These are phyloP conservation scores for Yamadazyma phyllophila DNA, from an alignment of 805 yeast species.

Conservation along the genomic window DNA sequence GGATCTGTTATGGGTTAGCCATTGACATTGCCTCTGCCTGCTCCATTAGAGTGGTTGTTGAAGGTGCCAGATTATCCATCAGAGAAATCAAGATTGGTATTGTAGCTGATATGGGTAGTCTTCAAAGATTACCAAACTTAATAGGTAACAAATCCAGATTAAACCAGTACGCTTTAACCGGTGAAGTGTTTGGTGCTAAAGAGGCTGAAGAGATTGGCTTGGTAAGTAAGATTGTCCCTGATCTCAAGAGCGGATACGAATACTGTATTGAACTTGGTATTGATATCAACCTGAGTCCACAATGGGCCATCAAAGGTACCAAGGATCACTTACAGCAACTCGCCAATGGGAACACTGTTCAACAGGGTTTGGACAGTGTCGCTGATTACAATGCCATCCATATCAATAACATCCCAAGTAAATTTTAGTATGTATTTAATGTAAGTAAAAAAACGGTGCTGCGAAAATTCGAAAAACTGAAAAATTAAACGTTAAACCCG, in stretches of 20 bases:
- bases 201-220: conserved; percentile 59
- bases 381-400: conserved; percentile 46
- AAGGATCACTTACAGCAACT: conserved; percentile 51
- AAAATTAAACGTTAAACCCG: neutral
- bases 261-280: conserved; percentile 50
- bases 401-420: conserved; percentile 9
- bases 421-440: conserved; percentile 2
- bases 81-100: conserved; percentile 73
- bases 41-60: conserved; percentile 55
- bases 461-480: conserved; percentile 2
- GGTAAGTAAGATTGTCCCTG: conserved; percentile 44
- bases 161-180: conserved; percentile 62
- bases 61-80: conserved; percentile 53
- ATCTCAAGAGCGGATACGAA: conserved; percentile 48
- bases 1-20: conserved; percentile 63
- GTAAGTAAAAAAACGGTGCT: neutral
- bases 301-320: conserved; percentile 65
- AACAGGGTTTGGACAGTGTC: conserved; percentile 50
- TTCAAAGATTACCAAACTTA: conserved; percentile 61
- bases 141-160: conserved; percentile 56
- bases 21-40: conserved; percentile 62
- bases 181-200: conserved; percentile 50
- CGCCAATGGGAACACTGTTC: conserved; percentile 33
- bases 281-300: conserved; percentile 44
- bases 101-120: conserved; percentile 76